Percentiles rank a stretch among this genome's conserved stretches.
Conservation (phyloP, 495 filamentous ascomycete genomes). For the Trichoderma orchidacearum region DNA sequence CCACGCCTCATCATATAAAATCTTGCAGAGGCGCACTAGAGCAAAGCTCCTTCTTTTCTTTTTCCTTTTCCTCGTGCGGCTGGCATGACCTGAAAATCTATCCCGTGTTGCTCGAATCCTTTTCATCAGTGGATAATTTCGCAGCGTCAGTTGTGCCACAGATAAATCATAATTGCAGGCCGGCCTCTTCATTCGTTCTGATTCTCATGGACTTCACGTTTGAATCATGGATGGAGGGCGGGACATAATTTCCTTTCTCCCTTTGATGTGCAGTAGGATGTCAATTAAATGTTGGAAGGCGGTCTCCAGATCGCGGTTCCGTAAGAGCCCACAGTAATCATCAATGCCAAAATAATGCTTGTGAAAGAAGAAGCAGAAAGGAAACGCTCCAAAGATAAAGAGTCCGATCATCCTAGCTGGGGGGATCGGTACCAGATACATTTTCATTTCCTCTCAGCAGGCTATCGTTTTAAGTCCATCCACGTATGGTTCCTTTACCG, state of each 20-base stretch:
- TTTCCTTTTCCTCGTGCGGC: constrained; percentile 18
- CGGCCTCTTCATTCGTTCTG: constrained; percentile 11
- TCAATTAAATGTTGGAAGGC: no score
- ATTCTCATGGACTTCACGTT: constrained; percentile 11
- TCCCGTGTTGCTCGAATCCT: constrained; percentile 35
- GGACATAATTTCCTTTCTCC: constrained; percentile 22
- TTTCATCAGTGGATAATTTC: constrained; percentile 18
- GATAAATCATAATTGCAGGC: constrained; percentile 34
- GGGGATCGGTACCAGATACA: no score
- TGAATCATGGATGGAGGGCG: constrained; percentile 28
- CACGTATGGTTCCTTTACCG: no score
- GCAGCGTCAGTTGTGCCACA: constrained; percentile 34
- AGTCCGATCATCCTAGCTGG: no score
- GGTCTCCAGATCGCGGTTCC: no score
- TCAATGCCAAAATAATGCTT: no score
- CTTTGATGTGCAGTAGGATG: no score
- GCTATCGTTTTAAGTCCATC: no score
- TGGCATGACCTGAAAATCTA: constrained; percentile 26
- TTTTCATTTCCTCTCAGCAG: no score
- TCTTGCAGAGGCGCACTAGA: neutral
- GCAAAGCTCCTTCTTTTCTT: constrained; percentile 8
- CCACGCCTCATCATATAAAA: neutral
- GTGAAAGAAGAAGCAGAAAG: no score
- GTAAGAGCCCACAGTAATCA: no score
- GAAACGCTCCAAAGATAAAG: no score